Conservation (phyloP, 306 rosid species). For the Inga laurina region DNA sequence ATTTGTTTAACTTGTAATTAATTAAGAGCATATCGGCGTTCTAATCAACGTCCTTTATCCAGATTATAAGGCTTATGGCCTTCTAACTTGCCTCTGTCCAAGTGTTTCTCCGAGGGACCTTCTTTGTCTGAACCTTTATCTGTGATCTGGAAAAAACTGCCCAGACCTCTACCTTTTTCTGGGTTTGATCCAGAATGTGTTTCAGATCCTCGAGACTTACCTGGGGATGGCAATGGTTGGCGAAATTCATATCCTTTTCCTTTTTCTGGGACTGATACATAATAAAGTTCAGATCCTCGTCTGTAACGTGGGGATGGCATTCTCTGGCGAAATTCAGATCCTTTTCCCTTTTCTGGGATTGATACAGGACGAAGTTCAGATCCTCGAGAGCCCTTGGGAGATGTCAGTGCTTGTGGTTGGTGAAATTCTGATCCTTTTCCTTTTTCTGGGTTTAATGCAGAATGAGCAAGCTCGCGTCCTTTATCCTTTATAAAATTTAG, state of each 20-base stretch:
- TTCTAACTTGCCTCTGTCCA: conserved; percentile 72
- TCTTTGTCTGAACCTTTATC: conserved; percentile 41
- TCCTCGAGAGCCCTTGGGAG: conserved; percentile 30
- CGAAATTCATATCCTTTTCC: conserved; percentile 19
- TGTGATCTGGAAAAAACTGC: conserved; percentile 23
- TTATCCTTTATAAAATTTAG: conserved; percentile 85
- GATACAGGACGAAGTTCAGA: conserved; percentile 6
- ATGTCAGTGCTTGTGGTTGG: conserved; percentile 7
- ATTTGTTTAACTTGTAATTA: conserved; percentile 27
- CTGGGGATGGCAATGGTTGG: neutral
- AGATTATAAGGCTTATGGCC: conserved; percentile 38
- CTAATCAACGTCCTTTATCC: conserved; percentile 52
- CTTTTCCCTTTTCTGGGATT: conserved; percentile 28
- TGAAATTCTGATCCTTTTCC: conserved; percentile 47
- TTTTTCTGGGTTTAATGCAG: conserved; percentile 41
- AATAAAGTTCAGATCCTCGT: conserved; percentile 28
- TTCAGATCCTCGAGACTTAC: conserved; percentile 23
- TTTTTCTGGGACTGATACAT: neutral
- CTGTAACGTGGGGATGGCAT: neutral
- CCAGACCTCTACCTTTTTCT: conserved; percentile 32
- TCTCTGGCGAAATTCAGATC: neutral
- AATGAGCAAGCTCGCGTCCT: conserved; percentile 43
- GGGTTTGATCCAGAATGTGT: neutral
- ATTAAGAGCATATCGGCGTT: conserved; percentile 19
- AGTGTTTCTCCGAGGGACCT: conserved; percentile 42